A percentile compares a stretch with the other conserved stretches of the same genome.
Evolutionary conservation across 2,329 filamentous ascomycete genomes (phyloP).

Genomic region (Davidsoniella neocaledoniae): DNA sequence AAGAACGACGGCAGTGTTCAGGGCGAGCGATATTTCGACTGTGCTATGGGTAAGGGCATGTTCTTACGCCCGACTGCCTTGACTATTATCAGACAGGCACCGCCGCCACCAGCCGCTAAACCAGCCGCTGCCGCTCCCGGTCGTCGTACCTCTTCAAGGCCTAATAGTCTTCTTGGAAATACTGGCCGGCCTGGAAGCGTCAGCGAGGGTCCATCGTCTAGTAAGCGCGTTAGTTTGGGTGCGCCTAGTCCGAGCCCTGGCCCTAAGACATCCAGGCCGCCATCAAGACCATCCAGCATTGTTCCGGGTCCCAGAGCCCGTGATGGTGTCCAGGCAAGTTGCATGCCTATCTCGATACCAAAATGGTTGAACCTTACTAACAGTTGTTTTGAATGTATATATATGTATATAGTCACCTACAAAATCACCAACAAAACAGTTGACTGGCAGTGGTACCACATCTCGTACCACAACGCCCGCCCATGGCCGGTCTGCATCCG

Average conservation of each 20-base stretch:
- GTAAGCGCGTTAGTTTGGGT: slow-evolving; percentile 45
- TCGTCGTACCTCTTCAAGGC: slow-evolving; percentile 25
- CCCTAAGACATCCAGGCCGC: slow-evolving; percentile 33
- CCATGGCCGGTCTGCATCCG: slow-evolving; percentile 24
- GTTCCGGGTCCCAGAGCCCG: not conserved
- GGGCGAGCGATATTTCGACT: slow-evolving; percentile 78
- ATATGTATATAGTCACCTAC: slow-evolving; percentile 43
- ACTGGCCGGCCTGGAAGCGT: slow-evolving; percentile 17
- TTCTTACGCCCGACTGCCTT: slow-evolving; percentile 65
- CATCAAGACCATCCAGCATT: slow-evolving; percentile 30
- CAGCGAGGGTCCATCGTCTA: slow-evolving; percentile 15
- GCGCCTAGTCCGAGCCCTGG: slow-evolving; percentile 57
- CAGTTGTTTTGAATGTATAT: not conserved
- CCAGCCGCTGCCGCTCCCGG: slow-evolving; percentile 18
- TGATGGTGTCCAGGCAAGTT: slow-evolving; percentile 5
- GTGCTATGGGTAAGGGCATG: slow-evolving; percentile 59
- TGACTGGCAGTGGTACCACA: slow-evolving; percentile 28
- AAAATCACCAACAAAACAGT: slow-evolving; percentile 65
- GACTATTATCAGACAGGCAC: slow-evolving; percentile 35
- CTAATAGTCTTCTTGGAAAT: slow-evolving; percentile 27
- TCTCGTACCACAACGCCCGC: slow-evolving; percentile 51
- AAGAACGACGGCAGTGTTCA: slow-evolving; percentile 92
- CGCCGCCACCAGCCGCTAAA: slow-evolving; percentile 17
- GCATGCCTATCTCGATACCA: not conserved
- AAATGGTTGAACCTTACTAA: not conserved